These are phyloP conservation scores for Tanozyma kutaoensis DNA, from an alignment of 805 yeast genomes.

Conservation along the genomic window DNA sequence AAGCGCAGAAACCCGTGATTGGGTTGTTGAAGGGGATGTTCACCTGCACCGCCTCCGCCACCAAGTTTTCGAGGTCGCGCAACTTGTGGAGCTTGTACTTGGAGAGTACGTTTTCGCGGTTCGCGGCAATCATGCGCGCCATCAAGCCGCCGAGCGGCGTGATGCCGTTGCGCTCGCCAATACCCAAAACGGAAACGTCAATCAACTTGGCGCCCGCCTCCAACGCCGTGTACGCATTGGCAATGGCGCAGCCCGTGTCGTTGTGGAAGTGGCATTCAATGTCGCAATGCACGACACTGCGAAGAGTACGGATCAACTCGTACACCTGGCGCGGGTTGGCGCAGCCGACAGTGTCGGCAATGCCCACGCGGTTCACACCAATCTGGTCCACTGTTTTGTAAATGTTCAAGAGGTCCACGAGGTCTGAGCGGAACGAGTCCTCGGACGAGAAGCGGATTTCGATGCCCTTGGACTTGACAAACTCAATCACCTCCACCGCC, in stretches of 20 bases:
- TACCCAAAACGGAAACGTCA: constrained; percentile 92
- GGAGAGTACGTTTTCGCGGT: constrained; percentile 87
- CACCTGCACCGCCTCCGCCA: constrained; percentile 95
- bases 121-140: constrained; percentile 99
- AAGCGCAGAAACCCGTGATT: constrained; percentile 98
- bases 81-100: constrained; percentile 93
- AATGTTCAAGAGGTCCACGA: constrained; percentile 88
- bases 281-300: constrained; percentile 89
- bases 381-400: constrained; percentile 94
- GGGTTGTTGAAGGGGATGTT: constrained; percentile 98
- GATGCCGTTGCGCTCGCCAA: constrained; percentile 98
- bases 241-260: constrained; percentile 98
- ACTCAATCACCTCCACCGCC: constrained; percentile 94
- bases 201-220: constrained; percentile 95
- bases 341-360: constrained; percentile 98
- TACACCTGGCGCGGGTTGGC: constrained; percentile 99
- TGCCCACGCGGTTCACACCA: constrained; percentile 97
- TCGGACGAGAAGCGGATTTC: constrained; percentile 95
- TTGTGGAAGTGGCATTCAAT: constrained; percentile 98
- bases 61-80: constrained; percentile 89
- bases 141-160: constrained; percentile 95
- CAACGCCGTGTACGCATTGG: constrained; percentile 94
- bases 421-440: constrained; percentile 94
- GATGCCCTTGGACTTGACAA: constrained; percentile 90
- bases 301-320: constrained; percentile 88